A percentile compares a stretch with the other conserved stretches of the same genome.
Evolutionary conservation across 352 stramenopile species (phyloP).

Genomic region (Phytopythium kandeliae): DNA sequence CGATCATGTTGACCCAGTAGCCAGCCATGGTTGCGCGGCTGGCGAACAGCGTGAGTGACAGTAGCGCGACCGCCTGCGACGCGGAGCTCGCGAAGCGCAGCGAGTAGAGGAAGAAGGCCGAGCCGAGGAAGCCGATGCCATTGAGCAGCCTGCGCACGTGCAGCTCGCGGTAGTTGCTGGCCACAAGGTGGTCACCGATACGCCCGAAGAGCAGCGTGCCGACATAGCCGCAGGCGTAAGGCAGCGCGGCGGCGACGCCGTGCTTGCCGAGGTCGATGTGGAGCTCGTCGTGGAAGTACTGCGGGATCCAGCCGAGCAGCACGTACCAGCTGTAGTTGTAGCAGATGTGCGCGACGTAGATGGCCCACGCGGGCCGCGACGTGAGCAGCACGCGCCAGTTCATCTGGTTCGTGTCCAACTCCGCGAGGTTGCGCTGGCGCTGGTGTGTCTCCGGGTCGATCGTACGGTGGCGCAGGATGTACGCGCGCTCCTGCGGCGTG

Average conservation of each 20-base stretch:
- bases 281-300: slow-evolving; percentile 82
- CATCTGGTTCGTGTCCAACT: slow-evolving; percentile 41
- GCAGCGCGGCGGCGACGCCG: slow-evolving; percentile 57
- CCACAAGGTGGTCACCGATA: slow-evolving; percentile 60
- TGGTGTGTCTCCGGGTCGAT: slow-evolving; percentile 35
- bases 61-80: slow-evolving; percentile 45
- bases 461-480: slow-evolving; percentile 63
- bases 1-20: slow-evolving; percentile 90
- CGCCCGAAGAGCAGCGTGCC: slow-evolving; percentile 70
- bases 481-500: slow-evolving; percentile 43
- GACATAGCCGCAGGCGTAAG: slow-evolving; percentile 76
- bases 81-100: slow-evolving; percentile 59
- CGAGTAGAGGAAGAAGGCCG: slow-evolving; percentile 61
- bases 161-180: slow-evolving; percentile 55
- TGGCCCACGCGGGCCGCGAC: slow-evolving; percentile 66
- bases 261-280: slow-evolving; percentile 70
- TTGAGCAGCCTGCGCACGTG: slow-evolving; percentile 80
- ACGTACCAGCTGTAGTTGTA: slow-evolving; percentile 90
- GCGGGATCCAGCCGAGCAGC: slow-evolving; percentile 80
- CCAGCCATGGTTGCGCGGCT: slow-evolving; percentile 67
- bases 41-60: slow-evolving; percentile 77
- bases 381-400: slow-evolving; percentile 67
- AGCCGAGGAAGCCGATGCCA: slow-evolving; percentile 63
- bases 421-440: slow-evolving; percentile 26
- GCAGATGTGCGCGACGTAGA: slow-evolving; percentile 83